Base-by-base conservation (phyloP, 2,329 filamentous ascomycete genomes). In the Beauveria pseudobassiana region DNA sequence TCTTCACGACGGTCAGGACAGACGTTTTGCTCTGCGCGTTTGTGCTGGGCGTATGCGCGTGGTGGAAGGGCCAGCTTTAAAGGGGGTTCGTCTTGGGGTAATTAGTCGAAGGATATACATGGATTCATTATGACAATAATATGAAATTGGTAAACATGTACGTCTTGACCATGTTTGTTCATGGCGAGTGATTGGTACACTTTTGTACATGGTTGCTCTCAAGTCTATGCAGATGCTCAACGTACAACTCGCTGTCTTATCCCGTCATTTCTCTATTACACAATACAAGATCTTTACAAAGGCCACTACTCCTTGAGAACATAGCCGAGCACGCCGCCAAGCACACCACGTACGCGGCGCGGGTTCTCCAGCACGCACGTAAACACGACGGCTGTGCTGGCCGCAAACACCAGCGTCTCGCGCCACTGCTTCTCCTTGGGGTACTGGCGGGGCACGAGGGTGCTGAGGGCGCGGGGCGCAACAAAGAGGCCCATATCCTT, bases 401-500 rank as follows among this genome's bases (percentile, higher is more conserved):
- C 70, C 0, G 88, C 85, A 73, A 92, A 92, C 1, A 81, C 82
- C 34, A 84, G 64, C 43, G 80, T 85, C 76, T 91, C 88, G 57
- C 82, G 78, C 85, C 86, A 88, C 76, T 88, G 82, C 73, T 86
- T 80, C 68, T 85, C 76, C 63, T 73, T 67, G 2, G 73, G 70
- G 72, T 95, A 96, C 46, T 83, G 79, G 63, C 91, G 78, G 7
- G 91, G 91, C 18, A 96, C 75, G 64, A 93, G 72, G 0, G 88
- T 90, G 9, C 88, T 89, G 64, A 90, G 77, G 16, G 91, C 91
- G 64, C 90, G 81, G 0, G 91, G 91, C 22, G 89, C 85, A 49
- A 95, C 90, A 71, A 96, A 96, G 45, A 95, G 79, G 9, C 87
- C 84, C 70, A 96, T 82, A 69, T 96, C 91, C 69, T 88, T 87